phyloP scores from a whole-genome alignment of 2,329 filamentous ascomycete species.

The Neonectria hederae region DNA sequence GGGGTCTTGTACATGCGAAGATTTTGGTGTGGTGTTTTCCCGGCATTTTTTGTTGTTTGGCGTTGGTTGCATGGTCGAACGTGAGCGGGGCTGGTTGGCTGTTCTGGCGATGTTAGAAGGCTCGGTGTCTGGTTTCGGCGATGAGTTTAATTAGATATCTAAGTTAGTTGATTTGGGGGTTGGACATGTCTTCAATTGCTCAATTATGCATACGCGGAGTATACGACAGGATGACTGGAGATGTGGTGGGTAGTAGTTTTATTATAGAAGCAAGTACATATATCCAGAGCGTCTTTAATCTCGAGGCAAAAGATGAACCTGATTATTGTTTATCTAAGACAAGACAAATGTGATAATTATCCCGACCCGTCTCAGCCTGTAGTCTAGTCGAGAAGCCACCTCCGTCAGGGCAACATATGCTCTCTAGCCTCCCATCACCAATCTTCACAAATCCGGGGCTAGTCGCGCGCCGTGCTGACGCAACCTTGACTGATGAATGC shows the following conservation, averaged over 20 bases:
- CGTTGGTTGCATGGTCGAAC: neutral
- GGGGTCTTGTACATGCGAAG: neutral
- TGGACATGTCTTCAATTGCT: too few relatives aligned
- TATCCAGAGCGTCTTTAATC: neutral
- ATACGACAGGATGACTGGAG: neutral
- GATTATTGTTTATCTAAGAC: neutral
- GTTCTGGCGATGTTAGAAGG: neutral
- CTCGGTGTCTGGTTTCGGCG: neutral
- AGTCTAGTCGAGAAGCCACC: conserved; percentile 1
- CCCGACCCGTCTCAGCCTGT: neutral
- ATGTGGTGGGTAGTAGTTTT: neutral
- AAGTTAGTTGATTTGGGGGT: too few relatives aligned
- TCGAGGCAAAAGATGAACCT: neutral
- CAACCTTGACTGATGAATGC: conserved; percentile 28
- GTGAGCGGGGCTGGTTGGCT: neutral
- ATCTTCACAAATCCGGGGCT: neutral
- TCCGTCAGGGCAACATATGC: neutral
- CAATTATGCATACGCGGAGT: neutral
- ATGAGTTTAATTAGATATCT: neutral
- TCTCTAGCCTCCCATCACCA: neutral
- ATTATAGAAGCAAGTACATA: neutral
- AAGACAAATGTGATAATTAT: neutral
- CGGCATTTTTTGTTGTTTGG: neutral
- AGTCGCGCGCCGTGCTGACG: conserved; percentile 20
- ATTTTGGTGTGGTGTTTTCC: neutral